Base-by-base conservation (phyloP, 768 basidiomycete genomes). In the Tylopilus felleus region DNA sequence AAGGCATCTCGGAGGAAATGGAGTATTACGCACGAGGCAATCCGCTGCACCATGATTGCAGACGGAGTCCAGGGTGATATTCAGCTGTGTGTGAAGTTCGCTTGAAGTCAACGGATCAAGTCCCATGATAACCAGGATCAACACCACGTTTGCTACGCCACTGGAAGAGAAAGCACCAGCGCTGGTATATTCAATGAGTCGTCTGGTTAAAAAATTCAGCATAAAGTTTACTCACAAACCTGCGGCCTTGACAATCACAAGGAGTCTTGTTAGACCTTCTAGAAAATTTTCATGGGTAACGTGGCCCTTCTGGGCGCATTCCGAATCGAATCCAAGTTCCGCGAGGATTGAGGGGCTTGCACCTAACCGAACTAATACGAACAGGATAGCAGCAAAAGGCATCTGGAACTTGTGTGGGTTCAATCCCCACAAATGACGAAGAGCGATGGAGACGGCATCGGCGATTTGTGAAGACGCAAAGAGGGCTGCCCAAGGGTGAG, bases 41-140 rank as follows among this genome's bases (percentile, higher is more conserved):
- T 76, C 73, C 19, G 82, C 60, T 28, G 70, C 71, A 25, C 48
- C n/a, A 47, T 46, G 19, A 23, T 68, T 68, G 56, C 80, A 82
- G 33, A 84, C 57, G 22, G 64, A 60, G 45, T 85, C 77, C 38
- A 86, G 66, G 1, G 78, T 73, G 8, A 70, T 58, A 42, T 75
- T 74, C 42, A 86, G 67, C 8, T 81, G 80, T 23, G 65, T 70
- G 50, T 67, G 72, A 8, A 84, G 70, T 14, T 79, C 76, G 4
- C 66, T 61, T 1, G 77, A 68, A 29, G 77, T 77, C 13, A 74
- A 68, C 2, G 74, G 65, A 59, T 90, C 88, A 56, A 86, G 75
- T 2, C 74, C 83, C 25, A 90, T 64, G 3, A 85, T 68, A 5
- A 84, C 55, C 39, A 90, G 59, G 2, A 74, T 67, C 46, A 82